Evolutionary conservation across 345 rosid species (phyloP).

Genomic region (Dovyalis caffra): DNA sequence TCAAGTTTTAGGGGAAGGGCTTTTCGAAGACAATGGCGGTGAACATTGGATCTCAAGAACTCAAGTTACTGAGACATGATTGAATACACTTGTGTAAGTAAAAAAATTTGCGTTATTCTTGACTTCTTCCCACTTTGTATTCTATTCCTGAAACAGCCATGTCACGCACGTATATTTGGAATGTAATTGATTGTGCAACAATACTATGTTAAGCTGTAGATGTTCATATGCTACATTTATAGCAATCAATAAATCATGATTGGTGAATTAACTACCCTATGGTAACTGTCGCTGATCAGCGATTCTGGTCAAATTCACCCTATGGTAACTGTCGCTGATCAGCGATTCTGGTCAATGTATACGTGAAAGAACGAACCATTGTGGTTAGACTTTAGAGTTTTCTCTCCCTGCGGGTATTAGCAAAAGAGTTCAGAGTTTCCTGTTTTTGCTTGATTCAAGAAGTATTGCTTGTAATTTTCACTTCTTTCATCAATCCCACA

Average conservation of each 20-base stretch:
- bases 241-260: not conserved
- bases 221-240: not conserved
- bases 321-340: too few relatives aligned
- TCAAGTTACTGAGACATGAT: not conserved
- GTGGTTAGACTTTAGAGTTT: too few relatives aligned
- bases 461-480: not conserved
- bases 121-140: not conserved
- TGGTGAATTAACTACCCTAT: not conserved
- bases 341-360: too few relatives aligned
- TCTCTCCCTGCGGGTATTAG: too few relatives aligned
- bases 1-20: slow-evolving; percentile 9
- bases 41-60: not conserved
- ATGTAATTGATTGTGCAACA: too few relatives aligned
- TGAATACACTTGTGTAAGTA: not conserved
- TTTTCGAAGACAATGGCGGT: slow-evolving; percentile 9
- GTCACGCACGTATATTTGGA: not conserved
- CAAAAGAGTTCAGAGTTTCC: too few relatives aligned
- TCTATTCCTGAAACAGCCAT: not conserved
- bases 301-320: too few relatives aligned
- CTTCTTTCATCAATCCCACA: not conserved
- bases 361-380: too few relatives aligned
- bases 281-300: too few relatives aligned
- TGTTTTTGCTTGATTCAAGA: too few relatives aligned
- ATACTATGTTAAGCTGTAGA: not conserved
- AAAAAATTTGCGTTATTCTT: not conserved